A percentile compares a stretch with the other conserved stretches of the same genome.
Conservation (phyloP, 1,139 yeast species). For the Torulaspora pretoriensis region DNA sequence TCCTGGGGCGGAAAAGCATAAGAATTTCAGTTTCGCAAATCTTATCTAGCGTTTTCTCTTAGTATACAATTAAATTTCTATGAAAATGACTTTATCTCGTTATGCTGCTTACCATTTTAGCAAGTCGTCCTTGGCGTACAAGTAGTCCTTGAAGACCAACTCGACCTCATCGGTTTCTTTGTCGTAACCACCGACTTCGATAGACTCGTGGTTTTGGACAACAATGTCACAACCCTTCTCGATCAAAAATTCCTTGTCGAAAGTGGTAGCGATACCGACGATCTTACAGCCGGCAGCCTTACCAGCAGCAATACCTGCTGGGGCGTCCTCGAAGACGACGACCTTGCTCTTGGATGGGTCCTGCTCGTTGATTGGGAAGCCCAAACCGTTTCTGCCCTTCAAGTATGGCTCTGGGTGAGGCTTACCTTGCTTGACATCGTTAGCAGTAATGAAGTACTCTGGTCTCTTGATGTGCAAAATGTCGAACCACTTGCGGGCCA, state of each 20-base stretch:
- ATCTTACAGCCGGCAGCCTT: conserved; percentile 79
- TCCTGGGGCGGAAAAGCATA: too few relatives aligned
- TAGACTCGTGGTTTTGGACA: conserved; percentile 59
- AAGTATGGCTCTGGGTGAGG: conserved; percentile 83
- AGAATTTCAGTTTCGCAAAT: too few relatives aligned
- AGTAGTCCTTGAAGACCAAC: conserved; percentile 37
- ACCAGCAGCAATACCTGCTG: conserved; percentile 82
- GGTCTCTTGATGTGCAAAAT: conserved; percentile 62
- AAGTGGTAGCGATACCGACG: conserved; percentile 80
- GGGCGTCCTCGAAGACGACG: conserved; percentile 80
- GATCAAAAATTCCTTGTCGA: conserved; percentile 62
- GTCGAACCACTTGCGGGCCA: conserved; percentile 77
- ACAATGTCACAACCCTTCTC: conserved; percentile 78
- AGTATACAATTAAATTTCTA: conserved; percentile 10
- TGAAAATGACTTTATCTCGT: conserved; percentile 3
- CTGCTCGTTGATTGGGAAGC: conserved; percentile 43
- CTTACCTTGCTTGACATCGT: conserved; percentile 70
- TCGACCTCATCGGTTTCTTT: conserved; percentile 37
- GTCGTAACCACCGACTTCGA: conserved; percentile 40
- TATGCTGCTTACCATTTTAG: conserved; percentile 29
- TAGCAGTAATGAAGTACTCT: conserved; percentile 73
- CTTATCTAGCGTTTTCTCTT: background rate
- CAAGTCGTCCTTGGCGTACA: conserved; percentile 37
- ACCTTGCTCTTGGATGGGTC: conserved; percentile 42
- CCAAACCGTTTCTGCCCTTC: conserved; percentile 57